phyloP scores from a whole-genome alignment of 140 eudicot species.

The Senecio squalidus region DNA sequence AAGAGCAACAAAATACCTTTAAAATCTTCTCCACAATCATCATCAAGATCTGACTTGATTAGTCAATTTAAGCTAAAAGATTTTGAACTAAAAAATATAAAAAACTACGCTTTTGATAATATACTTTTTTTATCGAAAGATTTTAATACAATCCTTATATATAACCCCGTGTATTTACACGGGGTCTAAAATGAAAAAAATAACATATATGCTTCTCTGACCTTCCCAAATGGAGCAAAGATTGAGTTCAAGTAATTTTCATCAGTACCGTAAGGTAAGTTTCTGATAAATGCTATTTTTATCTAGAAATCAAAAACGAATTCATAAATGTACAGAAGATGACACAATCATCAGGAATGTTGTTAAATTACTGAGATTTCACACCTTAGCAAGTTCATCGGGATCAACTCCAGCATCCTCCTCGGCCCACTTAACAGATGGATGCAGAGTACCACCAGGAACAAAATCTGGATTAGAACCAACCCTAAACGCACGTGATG shows the following conservation, averaged over 20 bases:
- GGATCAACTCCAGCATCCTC: constrained; percentile 62
- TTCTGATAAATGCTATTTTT: constrained; percentile 72
- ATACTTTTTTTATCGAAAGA: too few species aligned
- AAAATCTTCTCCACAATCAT: too few species aligned
- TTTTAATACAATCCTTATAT: too few species aligned
- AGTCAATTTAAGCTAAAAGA: too few species aligned
- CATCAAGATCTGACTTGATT: too few species aligned
- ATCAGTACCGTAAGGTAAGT: constrained; percentile 58
- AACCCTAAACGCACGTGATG: constrained; percentile 71
- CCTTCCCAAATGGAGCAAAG: constrained; percentile 70
- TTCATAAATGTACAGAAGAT: neutral
- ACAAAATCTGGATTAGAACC: constrained; percentile 59
- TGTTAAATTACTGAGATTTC: constrained; percentile 5
- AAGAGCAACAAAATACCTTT: too few species aligned
- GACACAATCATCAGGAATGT: neutral
- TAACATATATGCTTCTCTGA: constrained; percentile 9
- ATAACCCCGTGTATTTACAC: too few species aligned
- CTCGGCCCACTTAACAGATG: constrained; percentile 82
- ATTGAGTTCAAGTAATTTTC: constrained; percentile 58
- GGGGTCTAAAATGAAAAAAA: too few species aligned
- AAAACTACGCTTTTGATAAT: too few species aligned
- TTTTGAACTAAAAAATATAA: too few species aligned
- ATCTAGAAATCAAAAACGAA: constrained; percentile 37
- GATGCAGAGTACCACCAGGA: constrained; percentile 69
- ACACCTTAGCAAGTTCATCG: constrained; percentile 70